phyloP scores from a whole-genome alignment of 805 yeast genomes.

The Yarrowia sp. region DNA sequence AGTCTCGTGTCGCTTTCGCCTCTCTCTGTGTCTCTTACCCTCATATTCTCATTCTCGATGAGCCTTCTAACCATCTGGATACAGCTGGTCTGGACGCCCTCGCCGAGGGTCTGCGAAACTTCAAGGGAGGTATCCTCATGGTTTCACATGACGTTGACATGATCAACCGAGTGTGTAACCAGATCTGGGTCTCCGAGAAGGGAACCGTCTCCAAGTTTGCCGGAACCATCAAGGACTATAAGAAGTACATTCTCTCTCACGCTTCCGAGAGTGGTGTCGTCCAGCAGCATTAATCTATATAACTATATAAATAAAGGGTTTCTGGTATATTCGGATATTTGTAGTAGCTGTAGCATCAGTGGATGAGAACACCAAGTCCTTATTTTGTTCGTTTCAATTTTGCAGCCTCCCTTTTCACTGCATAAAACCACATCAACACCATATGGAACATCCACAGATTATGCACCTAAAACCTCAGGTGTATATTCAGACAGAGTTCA shows the following conservation, averaged over 20 bases:
- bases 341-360: too few species aligned
- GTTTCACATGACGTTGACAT: slow-evolving; percentile 96
- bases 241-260: slow-evolving; percentile 73
- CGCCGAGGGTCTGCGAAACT: slow-evolving; percentile 79
- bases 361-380: too few species aligned
- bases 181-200: slow-evolving; percentile 92
- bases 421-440: too few species aligned
- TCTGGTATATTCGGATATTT: too few species aligned
- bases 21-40: slow-evolving; percentile 88
- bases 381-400: too few species aligned
- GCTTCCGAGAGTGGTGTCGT: slow-evolving; percentile 90
- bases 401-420: too few species aligned
- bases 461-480: too few species aligned
- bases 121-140: slow-evolving; percentile 95
- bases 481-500: too few species aligned
- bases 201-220: slow-evolving; percentile 73
- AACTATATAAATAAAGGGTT: not conserved
- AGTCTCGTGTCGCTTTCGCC: slow-evolving; percentile 97
- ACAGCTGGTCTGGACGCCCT: slow-evolving; percentile 96
- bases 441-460: too few species aligned
- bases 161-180: slow-evolving; percentile 83
- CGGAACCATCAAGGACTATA: slow-evolving; percentile 85
- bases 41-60: slow-evolving; percentile 88
- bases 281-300: slow-evolving; percentile 59
- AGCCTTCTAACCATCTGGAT: slow-evolving; percentile 98